Conservation (phyloP, 2,329 filamentous ascomycete species). For the Neofusicoccum parvum region DNA sequence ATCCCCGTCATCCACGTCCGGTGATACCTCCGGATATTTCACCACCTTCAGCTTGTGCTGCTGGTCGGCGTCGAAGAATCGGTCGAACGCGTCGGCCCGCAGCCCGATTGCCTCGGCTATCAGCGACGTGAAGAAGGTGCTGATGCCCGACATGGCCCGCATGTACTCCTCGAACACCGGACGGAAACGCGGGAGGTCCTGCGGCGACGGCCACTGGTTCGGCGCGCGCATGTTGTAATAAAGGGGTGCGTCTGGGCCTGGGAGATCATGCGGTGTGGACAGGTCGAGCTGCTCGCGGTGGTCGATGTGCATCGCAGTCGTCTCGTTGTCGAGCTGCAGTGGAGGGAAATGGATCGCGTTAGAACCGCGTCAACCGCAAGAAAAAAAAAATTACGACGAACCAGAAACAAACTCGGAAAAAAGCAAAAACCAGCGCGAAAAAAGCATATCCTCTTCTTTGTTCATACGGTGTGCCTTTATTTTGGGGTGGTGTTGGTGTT, state of each 20-base stretch:
- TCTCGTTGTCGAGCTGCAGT: conserved; percentile 55
- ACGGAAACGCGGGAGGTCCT: conserved; percentile 67
- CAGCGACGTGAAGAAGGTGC: conserved; percentile 73
- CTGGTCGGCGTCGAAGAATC: conserved; percentile 71
- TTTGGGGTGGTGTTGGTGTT: too few relatives aligned
- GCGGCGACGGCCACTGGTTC: conserved; percentile 73
- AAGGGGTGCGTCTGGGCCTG: conserved; percentile 62
- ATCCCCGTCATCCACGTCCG: conserved; percentile 43
- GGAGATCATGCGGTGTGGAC: conserved; percentile 73
- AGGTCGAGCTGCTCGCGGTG: conserved; percentile 87
- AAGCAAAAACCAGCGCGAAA: too few relatives aligned
- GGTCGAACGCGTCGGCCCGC: conserved; percentile 68
- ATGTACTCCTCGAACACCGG: conserved; percentile 75
- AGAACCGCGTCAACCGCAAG: not conserved
- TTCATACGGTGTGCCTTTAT: too few relatives aligned
- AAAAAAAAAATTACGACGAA: not conserved
- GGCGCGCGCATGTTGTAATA: conserved; percentile 78
- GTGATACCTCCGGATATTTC: conserved; percentile 71
- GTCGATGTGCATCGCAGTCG: conserved; percentile 73
- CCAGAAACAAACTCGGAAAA: not conserved
- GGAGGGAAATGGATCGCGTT: not conserved
- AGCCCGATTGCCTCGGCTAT: conserved; percentile 84
- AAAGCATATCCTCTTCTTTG: too few relatives aligned
- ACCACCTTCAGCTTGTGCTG: conserved; percentile 92
- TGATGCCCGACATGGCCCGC: conserved; percentile 70